These are phyloP conservation scores for Actinomucor elegans DNA, from an alignment of 371 early-diverging fungal species.

Conservation along the genomic window DNA sequence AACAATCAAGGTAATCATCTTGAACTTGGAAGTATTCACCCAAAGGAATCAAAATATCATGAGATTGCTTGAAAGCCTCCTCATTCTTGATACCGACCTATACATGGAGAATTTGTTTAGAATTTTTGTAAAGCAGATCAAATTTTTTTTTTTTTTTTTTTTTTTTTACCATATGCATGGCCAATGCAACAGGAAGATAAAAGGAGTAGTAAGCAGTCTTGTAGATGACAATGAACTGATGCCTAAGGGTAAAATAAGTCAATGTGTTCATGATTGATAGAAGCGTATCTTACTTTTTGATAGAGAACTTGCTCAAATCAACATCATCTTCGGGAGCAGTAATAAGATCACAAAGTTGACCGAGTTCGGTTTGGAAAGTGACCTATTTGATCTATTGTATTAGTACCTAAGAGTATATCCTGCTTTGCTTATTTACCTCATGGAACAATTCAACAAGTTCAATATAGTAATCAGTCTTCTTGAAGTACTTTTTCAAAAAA, in stretches of 20 bases:
- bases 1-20: conserved; percentile 96
- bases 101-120: neutral
- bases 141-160: no score
- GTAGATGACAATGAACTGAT: conserved; percentile 92
- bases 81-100: conserved; percentile 78
- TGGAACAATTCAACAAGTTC: conserved; percentile 93
- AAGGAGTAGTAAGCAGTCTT: conserved; percentile 99
- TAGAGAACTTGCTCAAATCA: conserved; percentile 86
- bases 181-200: conserved; percentile 95
- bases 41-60: conserved; percentile 85
- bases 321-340: conserved; percentile 95
- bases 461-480: conserved; percentile 75
- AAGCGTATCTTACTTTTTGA: conserved; percentile 85
- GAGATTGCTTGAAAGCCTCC: conserved; percentile 77
- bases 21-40: conserved; percentile 98
- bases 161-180: conserved; percentile 84
- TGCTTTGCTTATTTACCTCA: conserved; percentile 74
- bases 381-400: no score
- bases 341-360: conserved; percentile 95
- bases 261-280: no score
- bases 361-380: conserved; percentile 95
- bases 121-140: no score
- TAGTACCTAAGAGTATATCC: no score
- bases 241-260: no score
- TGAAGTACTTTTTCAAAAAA: conserved; percentile 91